Evolutionary conservation across 2,329 filamentous ascomycete genomes (phyloP), one percentile per base, ranked within the genome.

Genomic region (Aureobasidium subglaciale): DNA sequence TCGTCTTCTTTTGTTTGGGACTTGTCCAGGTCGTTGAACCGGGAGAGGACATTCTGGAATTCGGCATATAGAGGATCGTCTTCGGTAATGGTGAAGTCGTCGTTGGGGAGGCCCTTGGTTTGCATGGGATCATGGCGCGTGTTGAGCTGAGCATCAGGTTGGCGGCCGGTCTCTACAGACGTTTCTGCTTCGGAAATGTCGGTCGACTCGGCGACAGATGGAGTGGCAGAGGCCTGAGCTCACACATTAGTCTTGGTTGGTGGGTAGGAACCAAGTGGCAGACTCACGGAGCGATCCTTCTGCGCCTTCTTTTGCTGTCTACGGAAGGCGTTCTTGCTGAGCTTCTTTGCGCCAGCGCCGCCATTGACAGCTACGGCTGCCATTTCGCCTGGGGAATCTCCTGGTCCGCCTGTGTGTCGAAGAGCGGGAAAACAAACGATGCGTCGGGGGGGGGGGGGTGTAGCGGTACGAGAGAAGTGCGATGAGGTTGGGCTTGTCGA

Each of bases 281-380:
- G 49, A 61, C 69, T 75, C 70, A 80, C 74, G 62, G 82, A 73
- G 66, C 84, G 84, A 4, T 45, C 46, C 75, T 95, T 95, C 68
- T 89, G 83, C 65, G 90, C 87, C 84, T 96, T 96, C 82, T 93
- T 96, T 78, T 92, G 91, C 46, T 90, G 88, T 70, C 92, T 85
- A 70, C 90, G 83, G 77, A 91, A 86, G 74, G 95, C 90, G 73
- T 96, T 96, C 78, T 96, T 97, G 70, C 87, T 90, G 77, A 87
- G 84, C 76, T 92, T 95, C 69, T 71, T 64, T 59, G 65, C 64
- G 52, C 60, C 62, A 40, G 59, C 59, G 57, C 58, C 58, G 58
- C 55, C 55, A 58, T 67, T 64, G 59, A 61, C 63, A 59, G 68
- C 64, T 56, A 65, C 61, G 63, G 65, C 68, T 58, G 68, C 64